Base-by-base conservation (phyloP, 441 rosid species). In the Corymbia calophylla region DNA sequence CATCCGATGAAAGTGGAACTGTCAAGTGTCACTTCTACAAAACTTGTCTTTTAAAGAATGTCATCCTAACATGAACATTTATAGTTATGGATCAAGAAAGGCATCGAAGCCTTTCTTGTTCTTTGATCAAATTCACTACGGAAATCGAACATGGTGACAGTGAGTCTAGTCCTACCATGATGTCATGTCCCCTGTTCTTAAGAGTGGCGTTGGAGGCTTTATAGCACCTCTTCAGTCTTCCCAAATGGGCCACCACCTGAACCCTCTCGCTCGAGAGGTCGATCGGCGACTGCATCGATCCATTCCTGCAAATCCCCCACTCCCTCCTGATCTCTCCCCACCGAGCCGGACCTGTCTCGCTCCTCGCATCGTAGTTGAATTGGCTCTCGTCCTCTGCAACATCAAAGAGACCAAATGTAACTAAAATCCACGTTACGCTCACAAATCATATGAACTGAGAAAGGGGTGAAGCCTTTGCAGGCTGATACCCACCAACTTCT, bases 161-260 rank as follows among this genome's bases (percentile, higher is more conserved):
- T 2, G 35, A 55, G 39, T 86, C 85, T 10, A 25, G 18, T 21
- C 55, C 80, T 95, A 96, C 99, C 99, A 92, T 94, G 91, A 96
- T 95, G 87, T 97, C 99, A 91, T 96, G 98, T 73, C 99, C 99
- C 73, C 98, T 94, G 86, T 97, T 97, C 90, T n/a, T 94, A 29
- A 97, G 95, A 55, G 93, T 94, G 88, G 97, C 94, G 62, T 93
- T 93, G 51, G 93, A 87, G 27, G 97, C 94, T 88, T 91, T 90
- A 82, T 96, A 96, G 87, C 90, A 90, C 92, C 93, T 93, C 10
- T 87, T 93, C 58, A 97, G 95, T 87, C 91, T 92, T 56, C 94
- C 95, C 31, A 95, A 88, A 88, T 92, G 90, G 49, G 95, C 91
- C 51, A 95, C 96, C 32, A 94, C 27, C 70, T 90, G 47, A 89